Evolutionary conservation across 208 protist species (phyloP).

Genomic region (Porcisia hertigi): DNA sequence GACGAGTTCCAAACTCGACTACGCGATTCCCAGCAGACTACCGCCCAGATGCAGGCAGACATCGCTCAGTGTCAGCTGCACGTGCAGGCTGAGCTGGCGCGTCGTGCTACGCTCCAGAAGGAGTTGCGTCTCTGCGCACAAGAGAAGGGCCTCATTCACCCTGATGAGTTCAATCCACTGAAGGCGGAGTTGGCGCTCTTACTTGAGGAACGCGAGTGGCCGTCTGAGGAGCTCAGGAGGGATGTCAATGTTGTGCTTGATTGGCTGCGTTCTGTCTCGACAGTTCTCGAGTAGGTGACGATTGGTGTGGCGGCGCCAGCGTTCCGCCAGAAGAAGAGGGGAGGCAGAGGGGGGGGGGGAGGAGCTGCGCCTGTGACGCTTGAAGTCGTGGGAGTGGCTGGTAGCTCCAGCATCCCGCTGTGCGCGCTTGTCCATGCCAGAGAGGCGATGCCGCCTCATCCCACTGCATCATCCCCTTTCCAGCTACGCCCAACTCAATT

Average conservation of each 20-base stretch:
- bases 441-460: not conserved
- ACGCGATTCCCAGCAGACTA: conserved; percentile 11
- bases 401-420: not conserved
- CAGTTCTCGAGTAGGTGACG: conserved; percentile 27
- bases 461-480: not conserved
- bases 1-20: conserved; percentile 39
- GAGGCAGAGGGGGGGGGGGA: not conserved
- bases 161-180: conserved; percentile 30
- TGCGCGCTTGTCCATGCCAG: not conserved
- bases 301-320: not conserved
- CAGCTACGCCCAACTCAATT: not conserved
- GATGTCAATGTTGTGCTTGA: conserved; percentile 51
- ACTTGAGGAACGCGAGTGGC: conserved; percentile 47
- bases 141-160: conserved; percentile 19
- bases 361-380: not conserved
- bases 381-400: not conserved
- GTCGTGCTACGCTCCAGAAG: conserved; percentile 44
- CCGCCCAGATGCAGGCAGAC: conserved; percentile 36
- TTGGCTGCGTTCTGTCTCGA: conserved; percentile 42
- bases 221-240: conserved; percentile 20
- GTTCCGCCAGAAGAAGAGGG: not conserved
- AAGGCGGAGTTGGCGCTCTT: conserved; percentile 61
- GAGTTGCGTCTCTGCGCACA: conserved; percentile 38
- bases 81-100: conserved; percentile 29
- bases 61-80: conserved; percentile 37